Evolutionary conservation across 1,284 basidiomycete species (phyloP), one percentile per base, ranked within the genome.

Genomic region (Lentinula novae-zelandiae): DNA sequence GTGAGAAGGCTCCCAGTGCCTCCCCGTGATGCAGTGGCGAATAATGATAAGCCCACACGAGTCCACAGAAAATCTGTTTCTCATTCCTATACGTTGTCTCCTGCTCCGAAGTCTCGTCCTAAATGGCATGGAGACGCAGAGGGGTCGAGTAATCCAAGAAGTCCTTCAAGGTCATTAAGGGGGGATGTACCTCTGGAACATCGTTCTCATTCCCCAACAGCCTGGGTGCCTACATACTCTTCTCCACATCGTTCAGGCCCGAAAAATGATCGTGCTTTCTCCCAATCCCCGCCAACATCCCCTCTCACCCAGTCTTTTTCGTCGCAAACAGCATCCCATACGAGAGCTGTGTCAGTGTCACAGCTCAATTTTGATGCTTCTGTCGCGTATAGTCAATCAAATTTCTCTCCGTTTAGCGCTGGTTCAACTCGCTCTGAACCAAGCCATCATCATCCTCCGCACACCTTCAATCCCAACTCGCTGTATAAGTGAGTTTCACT

Each of bases 401-500:
- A 55, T 17, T 40, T 22, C 4, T 31, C 36, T 13, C 53, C 59
- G n/a, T 44, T 13, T 13, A 42, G 22, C 27, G 36, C 40, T 40
- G 48, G 54, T 8, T 17, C 52, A 15, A 44, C 17, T 31, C 53
- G 53, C 22, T 44, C 52, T 38, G 40, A 51, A n/a, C 22, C 59
- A 27, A 22, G 12, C 33, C 22, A 53, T 9, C 17, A 53, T 22
- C 10, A 7, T 42, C 44, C 20, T 5, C 53, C 22, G 15, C 10
- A 38, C 20, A 27, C 51, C 17, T 51, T 56, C 42, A 56, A 57
- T 46, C 46, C 53, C n/a, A 50, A 42, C 9, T 39, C 60, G 17
- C 27, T 60, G 15, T 60, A 60, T 40, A 60, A 56, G 60, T 60
- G 31, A 57, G 60, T 60, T 20, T 7, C 9, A 15, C 9, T 27